Conservation (phyloP, 768 basidiomycete species). For the Clitopilus hobsonii region DNA sequence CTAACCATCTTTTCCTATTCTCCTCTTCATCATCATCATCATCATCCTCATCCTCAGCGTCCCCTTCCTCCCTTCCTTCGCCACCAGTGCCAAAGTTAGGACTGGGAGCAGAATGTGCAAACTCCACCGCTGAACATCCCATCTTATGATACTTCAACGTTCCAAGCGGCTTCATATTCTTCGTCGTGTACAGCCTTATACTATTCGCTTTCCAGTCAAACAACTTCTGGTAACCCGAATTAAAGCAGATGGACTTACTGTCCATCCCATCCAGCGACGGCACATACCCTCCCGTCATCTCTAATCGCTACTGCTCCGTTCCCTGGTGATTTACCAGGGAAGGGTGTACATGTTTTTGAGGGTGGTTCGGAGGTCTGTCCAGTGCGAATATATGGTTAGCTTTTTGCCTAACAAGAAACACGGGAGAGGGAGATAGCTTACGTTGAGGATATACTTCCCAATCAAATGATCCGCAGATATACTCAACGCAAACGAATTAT, state of each 20-base stretch:
- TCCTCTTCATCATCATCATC: slow-evolving; percentile 54
- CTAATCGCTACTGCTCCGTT: slow-evolving; percentile 75
- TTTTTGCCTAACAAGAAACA: not conserved
- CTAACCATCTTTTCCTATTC: slow-evolving; percentile 54
- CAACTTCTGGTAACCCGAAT: not conserved
- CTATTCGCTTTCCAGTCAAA: slow-evolving; percentile 31
- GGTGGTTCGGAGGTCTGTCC: not conserved
- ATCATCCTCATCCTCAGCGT: slow-evolving; percentile 22
- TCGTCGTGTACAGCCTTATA: slow-evolving; percentile 78
- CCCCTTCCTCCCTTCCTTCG: not conserved
- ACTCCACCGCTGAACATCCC: slow-evolving; percentile 70
- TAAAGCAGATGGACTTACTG: slow-evolving; percentile 44
- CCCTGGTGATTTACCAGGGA: slow-evolving; percentile 74
- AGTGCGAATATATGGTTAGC: not conserved
- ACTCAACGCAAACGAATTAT: slow-evolving; percentile 59
- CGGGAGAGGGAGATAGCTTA: slow-evolving; percentile 17
- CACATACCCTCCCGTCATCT: slow-evolving; percentile 74
- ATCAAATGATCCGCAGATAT: slow-evolving; percentile 84
- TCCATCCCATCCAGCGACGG: slow-evolving; percentile 93
- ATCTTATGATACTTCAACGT: slow-evolving; percentile 80
- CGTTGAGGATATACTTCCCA: slow-evolving; percentile 57
- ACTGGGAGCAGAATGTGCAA: slow-evolving; percentile 37
- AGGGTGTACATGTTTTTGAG: slow-evolving; percentile 8
- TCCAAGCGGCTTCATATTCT: slow-evolving; percentile 77
- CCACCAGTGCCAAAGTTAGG: not conserved